Percentiles rank a stretch among this genome's conserved stretches.
Evolutionary conservation across 805 yeast species (phyloP).

Genomic region (Kazachstania psychrophila): DNA sequence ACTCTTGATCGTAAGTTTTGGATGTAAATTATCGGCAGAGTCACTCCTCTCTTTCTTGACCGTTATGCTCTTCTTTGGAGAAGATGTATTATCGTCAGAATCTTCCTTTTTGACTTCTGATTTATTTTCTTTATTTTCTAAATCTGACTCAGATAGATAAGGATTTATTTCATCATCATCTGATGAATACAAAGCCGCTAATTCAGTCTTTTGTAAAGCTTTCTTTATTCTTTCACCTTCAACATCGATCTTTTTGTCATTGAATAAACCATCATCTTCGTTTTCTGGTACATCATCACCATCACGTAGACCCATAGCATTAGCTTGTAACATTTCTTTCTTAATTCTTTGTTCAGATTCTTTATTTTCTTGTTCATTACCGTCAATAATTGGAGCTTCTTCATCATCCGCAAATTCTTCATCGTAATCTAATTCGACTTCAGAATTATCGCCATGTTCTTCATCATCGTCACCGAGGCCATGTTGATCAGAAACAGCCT

Average conservation of each 20-base stretch:
- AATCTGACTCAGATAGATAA: conserved; percentile 62
- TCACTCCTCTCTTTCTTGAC: conserved; percentile 7
- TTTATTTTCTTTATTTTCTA: conserved; percentile 39
- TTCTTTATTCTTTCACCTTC: conserved; percentile 83
- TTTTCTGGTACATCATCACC: conserved; percentile 51
- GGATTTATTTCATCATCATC: conserved; percentile 87
- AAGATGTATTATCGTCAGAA: conserved; percentile 26
- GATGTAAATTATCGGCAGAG: conserved; percentile 12
- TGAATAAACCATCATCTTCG: conserved; percentile 64
- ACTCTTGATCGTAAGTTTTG: conserved; percentile 36
- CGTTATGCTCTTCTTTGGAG: conserved; percentile 19
- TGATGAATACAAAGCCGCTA: conserved; percentile 64
- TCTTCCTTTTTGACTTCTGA: conserved; percentile 36
- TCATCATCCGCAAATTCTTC: conserved; percentile 98
- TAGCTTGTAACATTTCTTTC: conserved; percentile 75
- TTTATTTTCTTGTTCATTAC: conserved; percentile 88
- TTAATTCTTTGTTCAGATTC: conserved; percentile 78
- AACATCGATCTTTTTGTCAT: conserved; percentile 71
- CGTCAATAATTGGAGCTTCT: conserved; percentile 96
- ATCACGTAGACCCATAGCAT: conserved; percentile 56
- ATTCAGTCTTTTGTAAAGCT: conserved; percentile 76
- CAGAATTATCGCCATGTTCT: conserved; percentile 59
- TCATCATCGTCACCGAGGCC: conserved; percentile 33
- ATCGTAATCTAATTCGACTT: conserved; percentile 87
- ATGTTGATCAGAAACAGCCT: conserved; percentile 39